phyloP scores from a whole-genome alignment of 2,329 filamentous ascomycete genomes.

The Fonsecaea monophora region DNA sequence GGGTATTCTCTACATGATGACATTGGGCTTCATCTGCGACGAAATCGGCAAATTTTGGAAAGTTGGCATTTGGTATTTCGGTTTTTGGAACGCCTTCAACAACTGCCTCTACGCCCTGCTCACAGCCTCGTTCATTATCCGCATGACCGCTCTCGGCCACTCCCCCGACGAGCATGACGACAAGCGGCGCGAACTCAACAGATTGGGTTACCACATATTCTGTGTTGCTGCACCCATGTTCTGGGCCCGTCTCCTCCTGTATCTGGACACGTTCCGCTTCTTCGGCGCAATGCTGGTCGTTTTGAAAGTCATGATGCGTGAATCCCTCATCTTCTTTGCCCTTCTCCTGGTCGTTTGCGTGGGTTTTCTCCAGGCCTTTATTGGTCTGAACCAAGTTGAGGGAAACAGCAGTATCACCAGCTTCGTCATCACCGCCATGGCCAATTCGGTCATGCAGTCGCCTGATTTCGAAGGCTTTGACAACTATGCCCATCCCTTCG shows the following conservation, averaged over 20 bases:
- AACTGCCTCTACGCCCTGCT: conserved; percentile 79
- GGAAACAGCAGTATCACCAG: conserved; percentile 62
- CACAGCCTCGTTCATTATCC: conserved; percentile 76
- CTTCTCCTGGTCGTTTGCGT: conserved; percentile 79
- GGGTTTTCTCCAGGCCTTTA: conserved; percentile 87
- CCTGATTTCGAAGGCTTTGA: conserved; percentile 92
- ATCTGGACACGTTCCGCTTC: conserved; percentile 91
- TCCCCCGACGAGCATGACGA: conserved; percentile 56
- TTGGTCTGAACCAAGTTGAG: conserved; percentile 86
- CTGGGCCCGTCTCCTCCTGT: conserved; percentile 90
- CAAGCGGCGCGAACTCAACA: conserved; percentile 70
- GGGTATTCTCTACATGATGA: conserved; percentile 86
- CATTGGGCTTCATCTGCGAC: conserved; percentile 86
- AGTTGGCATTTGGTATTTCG: conserved; percentile 85
- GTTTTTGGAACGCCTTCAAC: conserved; percentile 98
- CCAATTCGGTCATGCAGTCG: conserved; percentile 88
- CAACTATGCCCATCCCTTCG: conserved; percentile 88
- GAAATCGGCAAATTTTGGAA: conserved; percentile 92
- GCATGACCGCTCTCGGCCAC: conserved; percentile 78
- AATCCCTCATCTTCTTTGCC: conserved; percentile 95
- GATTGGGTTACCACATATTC: conserved; percentile 89
- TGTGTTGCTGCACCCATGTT: conserved; percentile 96
- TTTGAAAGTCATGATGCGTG: conserved; percentile 92
- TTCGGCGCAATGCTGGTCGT: conserved; percentile 99
- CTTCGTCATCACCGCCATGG: conserved; percentile 64